Evolutionary conservation across 2,329 filamentous ascomycete species (phyloP), one percentile per base, ranked within the genome.

Genomic region (Pseudogymnoascus sp.): DNA sequence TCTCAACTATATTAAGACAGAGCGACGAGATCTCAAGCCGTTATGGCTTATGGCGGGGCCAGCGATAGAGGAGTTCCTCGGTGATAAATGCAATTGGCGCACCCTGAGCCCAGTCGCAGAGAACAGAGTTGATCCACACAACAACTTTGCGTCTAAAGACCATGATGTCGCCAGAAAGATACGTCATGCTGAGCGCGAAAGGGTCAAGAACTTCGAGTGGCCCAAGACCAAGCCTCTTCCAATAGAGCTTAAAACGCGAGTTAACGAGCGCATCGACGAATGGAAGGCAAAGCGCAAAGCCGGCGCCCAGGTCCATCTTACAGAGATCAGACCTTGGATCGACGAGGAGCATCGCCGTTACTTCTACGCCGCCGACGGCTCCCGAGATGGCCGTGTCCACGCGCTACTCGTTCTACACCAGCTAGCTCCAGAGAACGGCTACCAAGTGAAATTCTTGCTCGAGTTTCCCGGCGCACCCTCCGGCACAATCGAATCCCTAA

Each of bases 361-460:
- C 79, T 90, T 93, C 72, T 89, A 91, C 70, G 89, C 91, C 8
- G 11, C 50, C n/a, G 82, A 88, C 67, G 89, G 89, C 68, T 82
- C 84, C 71, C 50, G 50, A 12, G 83, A 90, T 14, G 89, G 89
- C 66, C 84, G 82, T 65, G 85, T 97, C 63, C 82, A 82, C 43
- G 88, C 89, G 35, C 83, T 97, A 64, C 88, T 93, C n/a, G 87
- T 93, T 7, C 80, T 97, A 70, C 89, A 90, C 61, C 89, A 91
- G 74, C 84, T 97, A 28, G 85, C 89, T 3, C 90, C 91, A 1
- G 81, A 84, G 37, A 85, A 96, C 73, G 93, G 93, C 62, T 96
- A 91, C 86, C 93, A 97, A 78, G 88, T 96, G 73, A 97, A 97
- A 79, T 96, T 95, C 80, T 90, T 89, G n/a, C 85, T 97, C 62